Base-by-base conservation (phyloP, 164 flowering plant species). In the Aristolochia contorta region DNA sequence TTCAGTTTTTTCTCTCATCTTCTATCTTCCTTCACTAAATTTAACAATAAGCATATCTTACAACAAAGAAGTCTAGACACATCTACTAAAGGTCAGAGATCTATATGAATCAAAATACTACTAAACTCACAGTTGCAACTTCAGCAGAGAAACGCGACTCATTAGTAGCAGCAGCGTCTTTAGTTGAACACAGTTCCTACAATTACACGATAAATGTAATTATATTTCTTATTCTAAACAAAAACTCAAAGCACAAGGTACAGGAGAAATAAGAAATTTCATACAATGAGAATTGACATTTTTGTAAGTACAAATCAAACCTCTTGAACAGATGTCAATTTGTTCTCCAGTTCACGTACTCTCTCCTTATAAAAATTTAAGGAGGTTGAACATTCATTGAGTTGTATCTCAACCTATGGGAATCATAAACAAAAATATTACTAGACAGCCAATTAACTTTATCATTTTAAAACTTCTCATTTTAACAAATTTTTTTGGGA, bases 121-220 rank as follows among this genome's bases (percentile, higher is more conserved):
- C 43, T 37, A 37, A 4, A 37, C 89, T 80, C 77, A 91, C 96
- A 12, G 92, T 89, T 47, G 84, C 65, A 13, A 90, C 67, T 77
- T 93, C 99, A 59, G 88, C 80, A 60, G 82, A 59, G 57, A 75
- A 76, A 41, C 68, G 82, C 64, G 84, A 80, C 61, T 90, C 97
- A 66, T 78, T 77, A 37, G 74, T 77, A 51, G 89, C 79, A 54
- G 89, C 84, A 33, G 79, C 76, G 49, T 81, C 85, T 79, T 82
- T 88, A 1, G 79, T 61, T n/a, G 83, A 78, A 67, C 82, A 75
- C 20, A 90, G 71, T 60, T 90, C 96, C 96, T 91, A 56, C 69
- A 69, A 52, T 22, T 12, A n/a, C 6, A 9, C 41, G 46, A 20
- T 8, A 6, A 60, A 19, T 41, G 24, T 41, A 51, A 21, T 25